Base-by-base conservation (phyloP, 1,284 basidiomycete species). In the Cystobasidium sp. region DNA sequence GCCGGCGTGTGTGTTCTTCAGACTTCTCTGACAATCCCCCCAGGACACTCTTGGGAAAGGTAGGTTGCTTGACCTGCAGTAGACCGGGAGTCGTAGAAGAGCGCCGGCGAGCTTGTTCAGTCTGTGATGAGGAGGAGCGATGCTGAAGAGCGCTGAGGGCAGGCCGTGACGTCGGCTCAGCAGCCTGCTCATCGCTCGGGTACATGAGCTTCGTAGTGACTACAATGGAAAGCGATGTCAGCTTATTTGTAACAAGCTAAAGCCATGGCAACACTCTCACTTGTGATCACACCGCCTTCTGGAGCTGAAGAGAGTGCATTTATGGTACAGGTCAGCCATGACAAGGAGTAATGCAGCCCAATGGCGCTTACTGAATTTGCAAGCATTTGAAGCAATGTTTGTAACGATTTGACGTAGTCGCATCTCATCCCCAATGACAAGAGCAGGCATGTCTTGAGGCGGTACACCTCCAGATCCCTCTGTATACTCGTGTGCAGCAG, bases 381-480 rank as follows among this genome's bases (percentile, higher is more conserved):
- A 41, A 9, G 63, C 63, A 44, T 73, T 73, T 12, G 39, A 44
- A 10, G 63, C 44, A 12, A 74, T 14, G 46, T 74, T 74, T 3
- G 53, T 68, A 0, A 74, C 20, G 18, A 74, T 88, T 82, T 94
- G 92, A 76, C 91, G 85, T 71, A 94, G 80, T 16, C 93, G 87
- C 78, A 91, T 90, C 79, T 91, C 90, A 80, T 93, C 91, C 22
- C 91, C 91, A 12, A 89, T 86, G 16, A 93, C 89, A 20, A 89
- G 82, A 0, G 61, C 61, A 49, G 41, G 61, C 18, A 44, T 49
- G 88, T 89, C 61, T 55, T 10, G 10, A 10, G 55, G 16, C 8
- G 12, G 7, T 20, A 2, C 5, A 49, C n/a, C 20, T 0, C 24
- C 44, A 2, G 49, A n/a, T 16, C 49, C 37, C 41, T 44, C 24